These are phyloP conservation scores for Xylariaceae sp. DNA, from an alignment of 2,329 filamentous ascomycete species.

Conservation along the genomic window DNA sequence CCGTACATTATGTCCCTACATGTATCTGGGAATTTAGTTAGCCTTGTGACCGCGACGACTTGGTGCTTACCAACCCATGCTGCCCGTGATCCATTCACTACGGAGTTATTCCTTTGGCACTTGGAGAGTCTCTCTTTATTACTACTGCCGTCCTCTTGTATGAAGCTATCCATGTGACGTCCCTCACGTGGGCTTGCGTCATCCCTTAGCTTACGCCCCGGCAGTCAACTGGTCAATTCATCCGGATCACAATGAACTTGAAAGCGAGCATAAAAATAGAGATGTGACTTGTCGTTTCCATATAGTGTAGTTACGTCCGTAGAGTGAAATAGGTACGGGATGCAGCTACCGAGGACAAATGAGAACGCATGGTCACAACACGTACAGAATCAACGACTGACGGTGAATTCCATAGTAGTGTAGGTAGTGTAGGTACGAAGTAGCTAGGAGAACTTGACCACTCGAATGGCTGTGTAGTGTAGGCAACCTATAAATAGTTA, in stretches of 20 bases:
- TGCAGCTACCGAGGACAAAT: too few species aligned
- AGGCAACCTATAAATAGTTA: too few species aligned
- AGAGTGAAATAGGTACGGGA: too few species aligned
- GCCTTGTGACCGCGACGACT: conserved; percentile 10
- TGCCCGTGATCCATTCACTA: conserved; percentile 3
- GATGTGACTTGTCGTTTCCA: neutral
- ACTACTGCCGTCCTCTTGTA: too few species aligned
- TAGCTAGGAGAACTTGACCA: neutral
- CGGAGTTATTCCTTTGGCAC: neutral
- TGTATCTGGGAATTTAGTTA: neutral
- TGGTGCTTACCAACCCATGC: conserved; percentile 1
- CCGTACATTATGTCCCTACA: neutral
- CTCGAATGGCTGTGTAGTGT: too few species aligned
- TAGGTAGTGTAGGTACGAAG: neutral
- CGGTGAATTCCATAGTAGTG: neutral
- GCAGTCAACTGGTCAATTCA: neutral
- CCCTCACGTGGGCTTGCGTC: neutral
- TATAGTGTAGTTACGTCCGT: neutral
- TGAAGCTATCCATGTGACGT: neutral
- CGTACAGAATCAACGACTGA: neutral
- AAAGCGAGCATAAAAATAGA: neutral
- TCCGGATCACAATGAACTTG: neutral
- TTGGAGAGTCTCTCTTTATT: too few species aligned
- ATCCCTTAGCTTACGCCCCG: neutral
- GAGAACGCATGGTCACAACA: neutral